These are phyloP conservation scores for Aspergillus calidoustus DNA, from an alignment of 2,329 filamentous ascomycete species.

Conservation along the genomic window DNA sequence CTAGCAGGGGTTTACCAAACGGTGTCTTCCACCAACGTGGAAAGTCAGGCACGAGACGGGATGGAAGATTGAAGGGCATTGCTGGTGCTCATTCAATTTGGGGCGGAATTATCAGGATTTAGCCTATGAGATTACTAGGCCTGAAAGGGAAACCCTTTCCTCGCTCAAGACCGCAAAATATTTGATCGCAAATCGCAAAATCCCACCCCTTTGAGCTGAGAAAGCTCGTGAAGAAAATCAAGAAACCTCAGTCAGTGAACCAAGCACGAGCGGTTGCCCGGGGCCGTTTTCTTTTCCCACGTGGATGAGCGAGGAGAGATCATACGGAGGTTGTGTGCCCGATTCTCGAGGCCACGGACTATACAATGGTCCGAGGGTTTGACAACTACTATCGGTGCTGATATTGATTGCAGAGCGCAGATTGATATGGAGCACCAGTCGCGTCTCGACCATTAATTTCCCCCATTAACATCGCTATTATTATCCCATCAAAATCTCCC, in stretches of 20 bases:
- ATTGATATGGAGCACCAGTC: not conserved
- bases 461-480: not conserved
- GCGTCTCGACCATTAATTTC: not conserved
- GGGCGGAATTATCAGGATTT: slow-evolving; percentile 11
- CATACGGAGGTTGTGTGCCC: not conserved
- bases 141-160: slow-evolving; percentile 9
- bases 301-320: slow-evolving; percentile 14
- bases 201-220: not conserved
- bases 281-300: slow-evolving; percentile 19
- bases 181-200: no score
- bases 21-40: slow-evolving; percentile 7
- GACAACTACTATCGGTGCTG: not conserved
- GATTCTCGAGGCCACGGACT: not conserved
- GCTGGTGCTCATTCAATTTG: slow-evolving; percentile 2
- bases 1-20: slow-evolving; percentile 15
- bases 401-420: not conserved
- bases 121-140: slow-evolving; percentile 10
- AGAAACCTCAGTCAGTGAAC: not conserved
- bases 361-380: not conserved
- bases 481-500: not conserved
- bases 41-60: slow-evolving; percentile 9
- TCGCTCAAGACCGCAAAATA: not conserved
- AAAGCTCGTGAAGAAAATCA: not conserved
- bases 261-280: slow-evolving; percentile 8
- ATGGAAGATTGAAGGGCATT: not conserved